These are phyloP conservation scores for Aquilaria agallochum DNA, from an alignment of 441 rosid species.

Conservation along the genomic window DNA sequence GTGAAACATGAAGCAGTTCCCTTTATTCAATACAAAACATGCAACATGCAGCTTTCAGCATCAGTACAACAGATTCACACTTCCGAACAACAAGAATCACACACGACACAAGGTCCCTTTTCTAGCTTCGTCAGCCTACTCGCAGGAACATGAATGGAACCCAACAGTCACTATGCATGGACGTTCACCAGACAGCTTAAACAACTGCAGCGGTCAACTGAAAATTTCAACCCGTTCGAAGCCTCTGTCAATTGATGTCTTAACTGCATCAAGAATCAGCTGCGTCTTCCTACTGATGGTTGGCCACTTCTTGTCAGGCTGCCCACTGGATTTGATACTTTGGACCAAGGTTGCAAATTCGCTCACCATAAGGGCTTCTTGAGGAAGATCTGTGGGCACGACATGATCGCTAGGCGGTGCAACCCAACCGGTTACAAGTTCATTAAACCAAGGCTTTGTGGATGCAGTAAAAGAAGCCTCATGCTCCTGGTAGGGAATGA, in stretches of 20 bases:
- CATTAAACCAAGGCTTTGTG: slow-evolving; percentile 44
- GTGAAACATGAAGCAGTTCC: no score
- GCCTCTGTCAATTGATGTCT: slow-evolving; percentile 49
- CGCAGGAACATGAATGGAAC: no score
- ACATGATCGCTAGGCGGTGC: slow-evolving; percentile 36
- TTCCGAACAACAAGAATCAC: no score
- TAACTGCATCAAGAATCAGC: slow-evolving; percentile 60
- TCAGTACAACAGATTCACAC: no score
- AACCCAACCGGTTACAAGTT: slow-evolving; percentile 43
- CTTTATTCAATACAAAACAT: no score
- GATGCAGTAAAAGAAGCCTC: slow-evolving; percentile 41
- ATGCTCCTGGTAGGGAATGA: slow-evolving; percentile 57
- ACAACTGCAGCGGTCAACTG: not conserved
- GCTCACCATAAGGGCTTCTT: slow-evolving; percentile 69
- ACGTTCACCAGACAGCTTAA: no score
- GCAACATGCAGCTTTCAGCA: no score
- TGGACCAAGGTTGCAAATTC: slow-evolving; percentile 64
- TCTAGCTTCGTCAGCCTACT: no score
- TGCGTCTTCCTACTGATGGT: slow-evolving; percentile 64
- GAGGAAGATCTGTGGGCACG: slow-evolving; percentile 44
- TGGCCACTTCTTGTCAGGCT: slow-evolving; percentile 65
- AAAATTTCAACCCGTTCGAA: slow-evolving; percentile 44
- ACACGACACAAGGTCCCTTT: no score
- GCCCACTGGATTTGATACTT: slow-evolving; percentile 43
- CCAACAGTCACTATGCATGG: no score